Base-by-base conservation (phyloP, 164 flowering plant species). In the Hamamelis virginiana region DNA sequence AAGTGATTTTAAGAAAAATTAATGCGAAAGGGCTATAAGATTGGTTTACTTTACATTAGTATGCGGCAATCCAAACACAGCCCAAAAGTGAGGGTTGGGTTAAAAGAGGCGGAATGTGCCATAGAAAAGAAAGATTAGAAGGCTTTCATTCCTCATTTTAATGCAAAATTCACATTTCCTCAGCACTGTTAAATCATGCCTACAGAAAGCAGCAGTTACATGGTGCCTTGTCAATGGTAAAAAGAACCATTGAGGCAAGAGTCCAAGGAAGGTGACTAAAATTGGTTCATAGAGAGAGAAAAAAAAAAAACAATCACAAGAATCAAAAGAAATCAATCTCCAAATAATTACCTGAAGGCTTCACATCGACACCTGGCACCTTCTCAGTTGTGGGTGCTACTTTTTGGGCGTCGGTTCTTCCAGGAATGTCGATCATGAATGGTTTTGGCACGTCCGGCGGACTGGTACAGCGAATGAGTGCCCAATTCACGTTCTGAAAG, bases 401-500 rank as follows among this genome's bases (percentile, higher is more conserved):
- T 27, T 77, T 74, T 43, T 72, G 75, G 22, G 56, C 72, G 55
- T 77, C 66, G 8, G 67, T 60, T 66, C 55, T 69, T 9, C 55
- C 28, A 9, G 78, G 57, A 9, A 71, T 41, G 18, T 84, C 85
- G 61, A 74, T 38, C 44, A 59, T 48, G 53, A 75, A 77, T 13
- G 85, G 86, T 66, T 72, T 78, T 11, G 97, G 98, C 60, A 93
- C 88, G 38, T 88, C 90, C 9, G 98, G 98, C 0, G 98, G 98
- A 67, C 66, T 91, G 19, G 95, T 74, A 47, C 98, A 91, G 4
- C 98, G 86, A 60, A 93, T 93, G 10, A 93, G 86, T 0, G 98
- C 97, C 98, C 98, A 91, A 62, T 91, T 93, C 47, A 91, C 81
- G 22, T 82, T 89, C 74, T 89, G 96, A 59, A 93, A 93, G 75